Percentiles rank a stretch among this genome's conserved stretches.
phyloP scores from a whole-genome alignment of 163 green algal genomes.

The Chlamydomonas reinhardtii region DNA sequence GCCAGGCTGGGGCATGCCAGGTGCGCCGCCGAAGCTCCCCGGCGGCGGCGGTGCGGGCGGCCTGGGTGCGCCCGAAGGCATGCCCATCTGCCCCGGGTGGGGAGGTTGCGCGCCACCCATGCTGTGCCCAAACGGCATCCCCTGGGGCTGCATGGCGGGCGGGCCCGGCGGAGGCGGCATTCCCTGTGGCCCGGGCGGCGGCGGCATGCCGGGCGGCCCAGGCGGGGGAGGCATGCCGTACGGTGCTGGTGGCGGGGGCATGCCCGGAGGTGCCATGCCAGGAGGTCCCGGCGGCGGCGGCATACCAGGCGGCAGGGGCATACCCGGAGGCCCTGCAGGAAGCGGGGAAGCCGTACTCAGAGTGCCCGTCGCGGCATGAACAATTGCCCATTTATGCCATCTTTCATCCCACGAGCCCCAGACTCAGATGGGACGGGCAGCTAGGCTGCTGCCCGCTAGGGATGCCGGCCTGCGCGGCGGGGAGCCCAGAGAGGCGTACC shows the following conservation, averaged over 20 bases:
- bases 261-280: background rate
- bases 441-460: background rate
- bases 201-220: background rate
- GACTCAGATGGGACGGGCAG: too few relatives aligned
- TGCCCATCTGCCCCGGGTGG: too few relatives aligned
- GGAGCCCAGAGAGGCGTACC: background rate
- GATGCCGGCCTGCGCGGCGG: too few relatives aligned
- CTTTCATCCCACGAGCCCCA: too few relatives aligned
- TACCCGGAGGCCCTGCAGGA: background rate
- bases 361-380: too few relatives aligned
- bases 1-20: background rate
- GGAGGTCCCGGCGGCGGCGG: conserved; percentile 14
- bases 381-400: too few relatives aligned
- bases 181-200: background rate
- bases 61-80: too few relatives aligned
- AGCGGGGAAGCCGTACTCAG: too few relatives aligned
- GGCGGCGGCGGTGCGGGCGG: too few relatives aligned
- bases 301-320: background rate
- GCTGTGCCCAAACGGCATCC: too few relatives aligned
- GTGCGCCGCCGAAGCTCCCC: too few relatives aligned
- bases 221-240: background rate
- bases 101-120: too few relatives aligned
- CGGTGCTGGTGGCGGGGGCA: background rate
- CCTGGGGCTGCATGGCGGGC: background rate
- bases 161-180: background rate